Conservation (phyloP, 2,329 filamentous ascomycete species). For the Coleophoma eucalyptorum region DNA sequence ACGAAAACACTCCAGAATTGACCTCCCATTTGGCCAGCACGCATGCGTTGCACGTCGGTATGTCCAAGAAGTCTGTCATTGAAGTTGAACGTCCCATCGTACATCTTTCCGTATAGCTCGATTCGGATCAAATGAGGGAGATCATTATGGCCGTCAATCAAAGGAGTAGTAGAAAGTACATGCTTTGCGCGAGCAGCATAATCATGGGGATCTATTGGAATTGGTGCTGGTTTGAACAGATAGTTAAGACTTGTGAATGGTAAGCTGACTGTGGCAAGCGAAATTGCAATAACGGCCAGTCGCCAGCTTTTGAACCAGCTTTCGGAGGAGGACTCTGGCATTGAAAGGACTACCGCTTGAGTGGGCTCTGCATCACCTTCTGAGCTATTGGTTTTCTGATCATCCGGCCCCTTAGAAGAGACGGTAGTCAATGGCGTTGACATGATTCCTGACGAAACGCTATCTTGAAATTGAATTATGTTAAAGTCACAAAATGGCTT, state of each 20-base stretch:
- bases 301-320: background rate
- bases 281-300: background rate
- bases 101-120: constrained; percentile 24
- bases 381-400: background rate
- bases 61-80: constrained; percentile 18
- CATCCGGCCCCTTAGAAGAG: background rate
- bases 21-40: constrained; percentile 23
- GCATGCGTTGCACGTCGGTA: constrained; percentile 23
- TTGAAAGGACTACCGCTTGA: background rate
- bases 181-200: constrained; percentile 7
- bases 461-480: too few species aligned
- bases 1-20: constrained; percentile 30
- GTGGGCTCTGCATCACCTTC: background rate
- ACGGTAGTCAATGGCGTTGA: background rate
- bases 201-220: constrained; percentile 2
- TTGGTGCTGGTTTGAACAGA: background rate
- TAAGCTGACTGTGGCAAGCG: background rate
- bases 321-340: background rate
- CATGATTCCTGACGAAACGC: too few species aligned
- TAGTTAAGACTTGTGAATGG: background rate
- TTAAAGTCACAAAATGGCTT: too few species aligned
- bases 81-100: constrained; percentile 18
- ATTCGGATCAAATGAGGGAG: constrained; percentile 24
- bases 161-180: constrained; percentile 20
- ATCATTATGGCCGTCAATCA: constrained; percentile 31